These are phyloP conservation scores for Entomophthora muscae DNA, from an alignment of 371 early-diverging fungal species.

Conservation along the genomic window DNA sequence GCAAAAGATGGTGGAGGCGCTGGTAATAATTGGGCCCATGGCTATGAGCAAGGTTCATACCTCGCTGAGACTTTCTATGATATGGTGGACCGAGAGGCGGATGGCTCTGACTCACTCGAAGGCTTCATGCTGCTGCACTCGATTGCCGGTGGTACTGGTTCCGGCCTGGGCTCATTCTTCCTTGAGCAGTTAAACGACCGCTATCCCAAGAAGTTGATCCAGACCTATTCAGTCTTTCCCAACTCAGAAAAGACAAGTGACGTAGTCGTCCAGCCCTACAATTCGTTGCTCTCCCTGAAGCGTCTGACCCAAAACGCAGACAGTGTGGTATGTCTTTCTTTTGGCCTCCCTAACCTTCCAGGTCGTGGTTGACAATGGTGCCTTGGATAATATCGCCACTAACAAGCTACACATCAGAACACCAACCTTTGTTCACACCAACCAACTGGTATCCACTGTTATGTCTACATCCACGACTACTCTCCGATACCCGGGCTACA, in stretches of 20 bases:
- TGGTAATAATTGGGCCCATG: constrained; percentile 91
- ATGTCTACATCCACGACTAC: constrained; percentile 97
- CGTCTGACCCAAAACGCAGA: constrained; percentile 85
- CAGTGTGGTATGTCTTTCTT: constrained; percentile 49
- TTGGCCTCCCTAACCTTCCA: constrained; percentile 10
- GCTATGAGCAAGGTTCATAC: constrained; percentile 63
- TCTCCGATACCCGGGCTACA: constrained; percentile 96
- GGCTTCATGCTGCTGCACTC: constrained; percentile 85
- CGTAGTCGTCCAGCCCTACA: constrained; percentile 99
- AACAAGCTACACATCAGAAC: constrained; percentile 85
- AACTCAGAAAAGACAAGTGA: constrained; percentile 94
- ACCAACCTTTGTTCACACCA: constrained; percentile 92
- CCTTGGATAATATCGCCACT: constrained; percentile 81
- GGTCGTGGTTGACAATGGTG: constrained; percentile 90
- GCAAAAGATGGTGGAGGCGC: constrained; percentile 89
- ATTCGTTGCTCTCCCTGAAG: constrained; percentile 90
- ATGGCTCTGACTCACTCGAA: constrained; percentile 81
- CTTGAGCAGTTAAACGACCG: constrained; percentile 80
- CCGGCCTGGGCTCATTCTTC: constrained; percentile 82
- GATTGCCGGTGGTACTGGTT: constrained; percentile 96
- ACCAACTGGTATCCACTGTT: constrained; percentile 95
- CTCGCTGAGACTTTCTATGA: constrained; percentile 74
- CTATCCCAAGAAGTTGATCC: constrained; percentile 94
- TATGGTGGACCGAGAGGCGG: constrained; percentile 88
- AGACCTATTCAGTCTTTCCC: constrained; percentile 99